Base-by-base conservation (phyloP, 2,329 filamentous ascomycete species). In the Xylaria sp. region DNA sequence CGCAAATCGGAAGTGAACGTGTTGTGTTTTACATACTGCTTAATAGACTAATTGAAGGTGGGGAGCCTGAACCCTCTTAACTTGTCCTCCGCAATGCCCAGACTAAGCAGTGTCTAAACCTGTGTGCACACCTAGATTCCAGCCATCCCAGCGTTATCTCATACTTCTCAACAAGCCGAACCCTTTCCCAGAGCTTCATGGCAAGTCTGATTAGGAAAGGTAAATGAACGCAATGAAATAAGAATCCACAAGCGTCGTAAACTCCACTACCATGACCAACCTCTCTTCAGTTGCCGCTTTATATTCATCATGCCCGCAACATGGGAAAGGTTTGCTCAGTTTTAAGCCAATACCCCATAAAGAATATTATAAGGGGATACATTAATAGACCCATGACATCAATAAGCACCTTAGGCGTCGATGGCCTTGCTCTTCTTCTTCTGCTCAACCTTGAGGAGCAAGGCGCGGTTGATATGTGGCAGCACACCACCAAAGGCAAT, bases 401-500 rank as follows among this genome's bases (percentile, higher is more conserved):
- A 23, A 64, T 25, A 32, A 64, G 13, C 47, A 58, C 44, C 62
- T 80, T 80, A 84, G 70, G 79, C 82, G 71, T 85, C 83, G 63
- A 84, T 78, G 35, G 83, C 81, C 81, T 85, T 85, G 76, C 86
- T 90, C 85, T 93, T 93, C 92, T 97, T 97, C 92, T 97, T 97
- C 84, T 97, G 93, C 84, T 97, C 94, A 65, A 97, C 94, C 90
- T 97, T 97, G 81, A 97, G 88, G 76, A 99, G 87, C 75, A 99
- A 86, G 16, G 96, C 96, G 77, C 96, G 93, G 87, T 99, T 98
- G 90, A 99, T 99, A 84, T 98, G 95, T 73, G 96, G 96, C 79
- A 99, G 86, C 32, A 99, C 96, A 91, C 96, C 96, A 86, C 96
- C 96, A 76, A 97, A 98, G 69, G 96, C 96, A 78, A 99, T 99